These are phyloP conservation scores for Chlorella sp. DNA, from an alignment of 139 green algal species.

Conservation along the genomic window DNA sequence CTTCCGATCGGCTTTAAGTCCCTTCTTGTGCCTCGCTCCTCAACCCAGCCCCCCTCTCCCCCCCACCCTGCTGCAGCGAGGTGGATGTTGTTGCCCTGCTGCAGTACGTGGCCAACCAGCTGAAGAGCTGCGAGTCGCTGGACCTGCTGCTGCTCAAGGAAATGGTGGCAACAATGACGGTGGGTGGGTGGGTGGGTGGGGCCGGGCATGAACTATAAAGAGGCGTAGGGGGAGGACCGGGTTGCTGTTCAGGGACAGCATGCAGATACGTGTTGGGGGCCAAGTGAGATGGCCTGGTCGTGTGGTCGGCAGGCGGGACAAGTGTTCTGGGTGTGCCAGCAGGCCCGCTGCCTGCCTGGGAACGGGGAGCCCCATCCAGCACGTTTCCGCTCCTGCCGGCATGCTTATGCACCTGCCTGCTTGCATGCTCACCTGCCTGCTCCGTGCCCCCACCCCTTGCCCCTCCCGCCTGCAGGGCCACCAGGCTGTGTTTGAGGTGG, in stretches of 20 bases:
- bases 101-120: constrained; percentile 78
- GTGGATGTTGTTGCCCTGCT: constrained; percentile 66
- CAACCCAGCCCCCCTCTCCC: background rate
- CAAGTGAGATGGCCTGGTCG: background rate
- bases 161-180: constrained; percentile 70
- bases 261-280: background rate
- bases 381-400: background rate
- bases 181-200: background rate
- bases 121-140: constrained; percentile 68
- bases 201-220: no score
- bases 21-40: no score
- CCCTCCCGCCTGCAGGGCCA: constrained; percentile 35
- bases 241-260: background rate
- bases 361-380: no score
- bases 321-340: no score
- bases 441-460: no score
- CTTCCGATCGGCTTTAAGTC: background rate
- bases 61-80: constrained; percentile 4
- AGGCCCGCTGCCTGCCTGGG: no score
- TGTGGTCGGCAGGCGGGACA: background rate
- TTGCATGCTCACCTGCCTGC: background rate
- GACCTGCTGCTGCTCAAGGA: constrained; percentile 82
- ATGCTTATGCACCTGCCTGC: background rate
- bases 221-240: background rate
- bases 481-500: constrained; percentile 61